Base-by-base conservation (phyloP, 345 rosid species). In the Turnera subulata region DNA sequence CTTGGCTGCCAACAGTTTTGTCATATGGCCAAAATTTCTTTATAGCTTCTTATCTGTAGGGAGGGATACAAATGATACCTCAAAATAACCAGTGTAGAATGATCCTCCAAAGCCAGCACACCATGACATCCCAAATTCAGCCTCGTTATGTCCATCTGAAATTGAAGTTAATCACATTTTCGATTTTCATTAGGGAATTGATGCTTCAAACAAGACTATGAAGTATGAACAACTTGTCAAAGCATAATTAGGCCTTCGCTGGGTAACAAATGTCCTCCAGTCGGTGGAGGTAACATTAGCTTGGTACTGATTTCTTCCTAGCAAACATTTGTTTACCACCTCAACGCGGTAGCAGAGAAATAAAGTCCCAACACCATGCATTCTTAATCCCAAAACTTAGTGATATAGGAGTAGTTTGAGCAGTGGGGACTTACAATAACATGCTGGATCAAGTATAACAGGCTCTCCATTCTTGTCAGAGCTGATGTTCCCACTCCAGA, bases 121-220 rank as follows among this genome's bases (percentile, higher is more conserved):
- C 97, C 98, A 89, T 10, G 96, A 92, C 97, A 89, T 89, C 44
- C 98, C 97, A 55, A 92, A 89, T 63, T 92, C 97, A 5, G 98
- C 97, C 73, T 92, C 97, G 20, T 39, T 82, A 69, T 92, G 99
- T 40, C 99, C 99, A 79, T 89, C 96, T 89, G 59, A 38, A 37
- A 52, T 0, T 14, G 19, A 37, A 39, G 50, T 67, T 46, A n/a
- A 11, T 38, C 35, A 8, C 19, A 7, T 56, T 29, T 29, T 29
- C 9, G 15, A 1, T 58, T 39, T 20, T 18, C 9, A 14, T 1
- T 6, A 32, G 21, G 45, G 22, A 45, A 13, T 51, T 43, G 20
- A n/a, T 15, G 48, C 14, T 12, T 54, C 14, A 26, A 26, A 50
- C 51, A 12, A 40, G 40, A 29, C 15, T 12, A 45, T 44, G 51